Evolutionary conservation across 2,329 filamentous ascomycete genomes (phyloP).

Genomic region (Trichophyton equinum): DNA sequence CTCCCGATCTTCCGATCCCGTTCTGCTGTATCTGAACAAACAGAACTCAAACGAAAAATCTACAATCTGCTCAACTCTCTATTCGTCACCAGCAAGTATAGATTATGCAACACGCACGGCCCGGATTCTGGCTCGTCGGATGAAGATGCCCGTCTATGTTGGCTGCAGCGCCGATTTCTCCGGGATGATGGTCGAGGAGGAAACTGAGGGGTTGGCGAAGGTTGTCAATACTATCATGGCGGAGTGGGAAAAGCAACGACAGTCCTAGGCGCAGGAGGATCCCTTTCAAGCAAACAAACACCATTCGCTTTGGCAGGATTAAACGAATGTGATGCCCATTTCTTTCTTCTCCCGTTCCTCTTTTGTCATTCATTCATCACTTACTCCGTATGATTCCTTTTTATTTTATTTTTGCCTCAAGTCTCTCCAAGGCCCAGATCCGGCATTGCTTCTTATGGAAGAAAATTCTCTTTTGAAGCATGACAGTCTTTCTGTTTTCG

Average conservation of each 20-base stretch:
- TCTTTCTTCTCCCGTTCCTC: not conserved
- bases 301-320: not conserved
- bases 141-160: constrained; percentile 70
- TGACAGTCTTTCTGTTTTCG: not conserved
- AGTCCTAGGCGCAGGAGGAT: not conserved
- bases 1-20: not conserved
- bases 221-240: constrained; percentile 58
- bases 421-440: not conserved
- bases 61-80: constrained; percentile 66
- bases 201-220: constrained; percentile 74
- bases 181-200: constrained; percentile 77
- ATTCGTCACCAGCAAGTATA: constrained; percentile 56
- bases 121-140: constrained; percentile 64
- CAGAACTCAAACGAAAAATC: constrained; percentile 34
- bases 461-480: not conserved
- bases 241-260: constrained; percentile 26
- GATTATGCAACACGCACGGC: constrained; percentile 82
- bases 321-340: not conserved
- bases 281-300: not conserved
- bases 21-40: not conserved
- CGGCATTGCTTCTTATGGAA: not conserved
- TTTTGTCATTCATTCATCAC: not conserved
- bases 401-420: not conserved
- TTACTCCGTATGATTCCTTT: not conserved
- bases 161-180: constrained; percentile 74